Conservation (phyloP, 495 filamentous ascomycete species). For the Staphylotrichum longicolle region DNA sequence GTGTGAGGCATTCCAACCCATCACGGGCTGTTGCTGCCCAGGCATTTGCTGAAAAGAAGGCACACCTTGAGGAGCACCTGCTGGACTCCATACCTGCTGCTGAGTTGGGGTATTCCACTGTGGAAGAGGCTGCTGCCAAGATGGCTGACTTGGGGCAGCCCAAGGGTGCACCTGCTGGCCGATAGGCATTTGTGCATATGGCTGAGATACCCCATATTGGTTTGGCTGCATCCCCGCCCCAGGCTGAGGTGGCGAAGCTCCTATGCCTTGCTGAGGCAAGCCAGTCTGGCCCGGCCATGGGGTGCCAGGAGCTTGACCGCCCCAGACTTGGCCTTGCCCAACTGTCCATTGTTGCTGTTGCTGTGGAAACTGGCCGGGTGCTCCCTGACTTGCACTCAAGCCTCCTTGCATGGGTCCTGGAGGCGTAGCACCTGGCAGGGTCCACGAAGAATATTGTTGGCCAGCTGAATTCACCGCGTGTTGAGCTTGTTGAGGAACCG, state of each 20-base stretch:
- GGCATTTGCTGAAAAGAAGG: background rate
- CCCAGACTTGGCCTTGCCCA: background rate
- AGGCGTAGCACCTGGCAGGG: too few relatives aligned
- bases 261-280: background rate
- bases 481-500: background rate
- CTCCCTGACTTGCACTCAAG: background rate
- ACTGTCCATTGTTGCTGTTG: slow-evolving; percentile 4
- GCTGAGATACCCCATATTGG: background rate
- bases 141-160: background rate
- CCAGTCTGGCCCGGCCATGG: background rate
- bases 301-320: background rate
- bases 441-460: too few relatives aligned
- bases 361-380: background rate
- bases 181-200: background rate
- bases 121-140: slow-evolving; percentile 3
- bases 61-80: background rate
- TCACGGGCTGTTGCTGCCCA: background rate
- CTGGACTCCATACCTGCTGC: background rate
- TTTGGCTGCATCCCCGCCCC: background rate
- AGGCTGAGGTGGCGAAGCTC: background rate
- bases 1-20: background rate
- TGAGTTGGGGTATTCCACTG: background rate
- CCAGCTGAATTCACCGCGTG: background rate
- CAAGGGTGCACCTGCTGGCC: background rate
- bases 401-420: too few relatives aligned